Conservation (phyloP, 2,329 filamentous ascomycete genomes). For the Colletotrichum paranaense region DNA sequence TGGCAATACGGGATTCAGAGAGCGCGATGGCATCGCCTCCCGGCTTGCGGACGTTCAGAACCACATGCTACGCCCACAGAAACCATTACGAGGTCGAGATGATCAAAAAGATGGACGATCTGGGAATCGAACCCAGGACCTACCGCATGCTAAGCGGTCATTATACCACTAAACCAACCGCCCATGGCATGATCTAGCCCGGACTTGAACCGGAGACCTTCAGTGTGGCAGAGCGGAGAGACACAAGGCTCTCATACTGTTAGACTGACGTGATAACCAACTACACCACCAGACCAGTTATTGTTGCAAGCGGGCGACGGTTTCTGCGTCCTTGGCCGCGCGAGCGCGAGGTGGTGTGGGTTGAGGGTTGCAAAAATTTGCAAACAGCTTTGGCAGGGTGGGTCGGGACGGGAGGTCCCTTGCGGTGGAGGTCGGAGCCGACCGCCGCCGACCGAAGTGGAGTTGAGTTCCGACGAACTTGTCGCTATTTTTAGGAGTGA, state of each 20-base stretch:
- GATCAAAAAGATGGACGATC: constrained; percentile 24
- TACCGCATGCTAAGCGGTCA: constrained; percentile 35
- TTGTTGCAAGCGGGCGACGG: fast-evolving
- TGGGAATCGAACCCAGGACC: constrained; percentile 35
- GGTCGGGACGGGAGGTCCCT: background rate
- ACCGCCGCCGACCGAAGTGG: background rate
- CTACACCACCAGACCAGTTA: constrained; percentile 49
- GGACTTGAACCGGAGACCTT: constrained; percentile 36
- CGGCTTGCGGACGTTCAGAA: too few species aligned
- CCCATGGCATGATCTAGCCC: constrained; percentile 26
- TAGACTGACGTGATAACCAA: constrained; percentile 63
- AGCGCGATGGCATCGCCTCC: too few species aligned
- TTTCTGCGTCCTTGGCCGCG: background rate
- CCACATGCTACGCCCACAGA: background rate
- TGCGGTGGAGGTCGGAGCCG: constrained; percentile 1
- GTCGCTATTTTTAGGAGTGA: background rate
- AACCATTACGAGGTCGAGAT: background rate
- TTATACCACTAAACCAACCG: constrained; percentile 36
- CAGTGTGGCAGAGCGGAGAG: constrained; percentile 5
- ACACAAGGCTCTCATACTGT: constrained; percentile 38
- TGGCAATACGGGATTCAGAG: too few species aligned
- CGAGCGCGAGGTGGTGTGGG: background rate
- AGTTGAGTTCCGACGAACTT: background rate
- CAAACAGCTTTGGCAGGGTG: background rate
- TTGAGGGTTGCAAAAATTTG: background rate